phyloP scores from a whole-genome alignment of 2,329 filamentous ascomycete genomes.

The Tolypocladium cylindrosporum region DNA sequence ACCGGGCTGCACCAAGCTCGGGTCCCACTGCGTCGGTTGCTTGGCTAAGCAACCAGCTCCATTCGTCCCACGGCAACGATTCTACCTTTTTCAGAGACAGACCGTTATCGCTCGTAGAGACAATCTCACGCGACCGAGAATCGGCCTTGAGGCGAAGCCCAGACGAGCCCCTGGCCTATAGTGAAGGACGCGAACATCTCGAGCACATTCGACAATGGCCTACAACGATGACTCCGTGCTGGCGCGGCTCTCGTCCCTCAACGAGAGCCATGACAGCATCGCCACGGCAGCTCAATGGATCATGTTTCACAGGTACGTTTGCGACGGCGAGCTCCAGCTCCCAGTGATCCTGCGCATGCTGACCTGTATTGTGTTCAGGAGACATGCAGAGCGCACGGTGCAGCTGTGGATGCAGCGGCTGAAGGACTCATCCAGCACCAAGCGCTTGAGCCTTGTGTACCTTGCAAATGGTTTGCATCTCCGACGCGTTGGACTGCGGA shows the following conservation, averaged over 20 bases:
- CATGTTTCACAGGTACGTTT: constrained; percentile 84
- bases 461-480: constrained; percentile 72
- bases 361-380: constrained; percentile 37
- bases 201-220: constrained; percentile 52
- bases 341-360: background rate
- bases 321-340: background rate
- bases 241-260: constrained; percentile 88
- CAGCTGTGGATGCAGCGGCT: constrained; percentile 86
- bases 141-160: background rate
- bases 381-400: constrained; percentile 85
- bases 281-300: constrained; percentile 97
- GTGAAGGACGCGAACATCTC: background rate
- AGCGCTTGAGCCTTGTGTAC: constrained; percentile 85
- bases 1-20: background rate
- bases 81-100: background rate
- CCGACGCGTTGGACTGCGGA: background rate
- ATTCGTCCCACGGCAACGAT: background rate
- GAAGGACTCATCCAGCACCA: constrained; percentile 76
- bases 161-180: background rate
- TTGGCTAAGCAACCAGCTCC: background rate
- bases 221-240: constrained; percentile 94
- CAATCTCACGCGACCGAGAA: background rate
- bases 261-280: constrained; percentile 96
- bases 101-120: background rate
- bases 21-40: background rate